Percentiles rank a stretch among this genome's conserved stretches.
These are phyloP conservation scores for Pythium phragmiticola DNA, from an alignment of 352 stramenopile species.

Conservation along the genomic window DNA sequence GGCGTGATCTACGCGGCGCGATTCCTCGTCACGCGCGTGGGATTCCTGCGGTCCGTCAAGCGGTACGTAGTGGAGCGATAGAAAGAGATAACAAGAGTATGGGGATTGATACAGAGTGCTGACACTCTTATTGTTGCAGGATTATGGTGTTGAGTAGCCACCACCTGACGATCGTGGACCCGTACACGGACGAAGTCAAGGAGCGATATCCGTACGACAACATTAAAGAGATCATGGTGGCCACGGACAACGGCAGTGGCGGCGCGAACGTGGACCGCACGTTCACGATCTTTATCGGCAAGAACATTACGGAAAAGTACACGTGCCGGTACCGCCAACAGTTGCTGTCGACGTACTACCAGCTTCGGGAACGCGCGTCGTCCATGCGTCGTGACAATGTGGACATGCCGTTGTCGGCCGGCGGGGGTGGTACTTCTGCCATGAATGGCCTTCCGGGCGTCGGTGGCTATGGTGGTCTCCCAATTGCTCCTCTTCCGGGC, in stretches of 20 bases:
- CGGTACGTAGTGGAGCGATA: constrained; percentile 28
- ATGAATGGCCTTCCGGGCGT: constrained; percentile 14
- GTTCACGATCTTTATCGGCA: constrained; percentile 85
- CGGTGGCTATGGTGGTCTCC: constrained; percentile 12
- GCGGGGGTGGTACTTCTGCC: not conserved
- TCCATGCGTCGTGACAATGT: constrained; percentile 57
- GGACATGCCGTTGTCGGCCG: constrained; percentile 16
- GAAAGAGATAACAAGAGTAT: not conserved
- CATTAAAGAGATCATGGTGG: constrained; percentile 87
- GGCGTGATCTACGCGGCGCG: constrained; percentile 83
- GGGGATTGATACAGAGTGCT: not conserved
- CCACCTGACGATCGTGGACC: constrained; percentile 82
- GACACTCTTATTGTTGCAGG: constrained; percentile 19
- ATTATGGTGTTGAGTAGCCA: constrained; percentile 81
- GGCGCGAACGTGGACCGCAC: constrained; percentile 65
- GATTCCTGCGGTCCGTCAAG: constrained; percentile 76
- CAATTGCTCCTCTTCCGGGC: constrained; percentile 6
- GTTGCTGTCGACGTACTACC: constrained; percentile 84
- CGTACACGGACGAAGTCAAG: constrained; percentile 84
- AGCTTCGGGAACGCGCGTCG: constrained; percentile 77
- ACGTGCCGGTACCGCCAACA: constrained; percentile 82
- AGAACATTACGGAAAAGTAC: constrained; percentile 87
- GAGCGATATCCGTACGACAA: constrained; percentile 86
- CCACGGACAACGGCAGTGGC: constrained; percentile 55
- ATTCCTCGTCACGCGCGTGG: constrained; percentile 85